These are phyloP conservation scores for Coemansia sp. DNA, from an alignment of 371 early-diverging fungal species.

Conservation along the genomic window DNA sequence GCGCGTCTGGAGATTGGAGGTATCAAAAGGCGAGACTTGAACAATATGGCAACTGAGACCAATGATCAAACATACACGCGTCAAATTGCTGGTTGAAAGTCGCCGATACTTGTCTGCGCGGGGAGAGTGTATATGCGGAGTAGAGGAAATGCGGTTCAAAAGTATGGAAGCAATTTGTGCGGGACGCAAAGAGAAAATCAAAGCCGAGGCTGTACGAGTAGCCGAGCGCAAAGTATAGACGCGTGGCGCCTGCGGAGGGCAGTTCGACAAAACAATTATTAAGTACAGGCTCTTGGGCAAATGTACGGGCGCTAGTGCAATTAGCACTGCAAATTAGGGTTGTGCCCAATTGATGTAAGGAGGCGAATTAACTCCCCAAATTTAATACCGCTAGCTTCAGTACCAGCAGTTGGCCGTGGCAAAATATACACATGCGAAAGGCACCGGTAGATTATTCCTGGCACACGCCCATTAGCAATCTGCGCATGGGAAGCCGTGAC, in stretches of 20 bases:
- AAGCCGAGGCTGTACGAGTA: neutral
- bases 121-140: conserved; percentile 4
- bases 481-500: neutral
- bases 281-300: neutral
- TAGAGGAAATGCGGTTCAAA: neutral
- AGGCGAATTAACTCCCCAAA: neutral
- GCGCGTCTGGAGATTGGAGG: neutral
- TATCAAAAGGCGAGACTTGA: conserved; percentile 2
- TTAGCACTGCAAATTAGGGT: neutral
- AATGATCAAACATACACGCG: conserved; percentile 1
- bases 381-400: neutral
- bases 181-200: neutral
- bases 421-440: neutral
- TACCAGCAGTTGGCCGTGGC: neutral
- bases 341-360: neutral
- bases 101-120: neutral
- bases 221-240: neutral
- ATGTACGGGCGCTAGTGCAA: neutral
- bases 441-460: no score
- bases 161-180: neutral
- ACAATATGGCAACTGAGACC: conserved; percentile 1
- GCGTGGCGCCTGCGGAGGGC: neutral
- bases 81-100: neutral
- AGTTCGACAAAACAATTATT: neutral
- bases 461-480: neutral